Evolutionary conservation across 2,329 filamentous ascomycete species (phyloP), one percentile per base, ranked within the genome.

Genomic region (Colletotrichum sp.): DNA sequence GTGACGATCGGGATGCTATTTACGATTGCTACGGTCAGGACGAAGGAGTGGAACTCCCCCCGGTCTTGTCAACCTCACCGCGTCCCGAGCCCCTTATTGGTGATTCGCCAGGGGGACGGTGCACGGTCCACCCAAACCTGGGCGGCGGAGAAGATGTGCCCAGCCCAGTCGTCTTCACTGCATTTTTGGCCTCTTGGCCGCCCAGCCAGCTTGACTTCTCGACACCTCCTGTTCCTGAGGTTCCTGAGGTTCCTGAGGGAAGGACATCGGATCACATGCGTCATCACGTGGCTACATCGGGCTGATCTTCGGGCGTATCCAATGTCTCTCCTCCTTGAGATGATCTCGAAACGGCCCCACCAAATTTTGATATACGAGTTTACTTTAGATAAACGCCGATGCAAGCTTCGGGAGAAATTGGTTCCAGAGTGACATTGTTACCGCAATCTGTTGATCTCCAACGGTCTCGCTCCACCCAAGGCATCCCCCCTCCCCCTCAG

Each of bases 281-380:
- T 21, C 24, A 28, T 76, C 70, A 76, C 64, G 70, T 76, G 70
- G 64, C 39, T 12, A 21, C 9, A 63, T 52, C 64, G 36, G 55
- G 32, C 70, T 60, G 70, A 69, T 60, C 57, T 72, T 60, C 64
- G 70, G 73, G 26, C 57, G 36, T 49, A 28, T 70, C 57, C 52
- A 68, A 13, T 21, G 65, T 66, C 34, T 59, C 63, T 24, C 39
- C 64, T 65, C 70, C 74, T 76, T 76, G 74, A 65, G 70, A 69
- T 76, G 74, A 76, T 76, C 74, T 76, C 74, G 64, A 76, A 76
- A 76, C 64, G 59, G 36, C 57, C 71, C 70, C 70, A 69, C 64
- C 74, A 65, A 69, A 76, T 69, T 76, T 60, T 69, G 18, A 72
- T 72, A 72, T 76, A 76, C 73, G 73, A 76, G 69, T 68, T 68